Base-by-base conservation (phyloP, 1,284 basidiomycete genomes). In the Anthracocystis setariae region DNA sequence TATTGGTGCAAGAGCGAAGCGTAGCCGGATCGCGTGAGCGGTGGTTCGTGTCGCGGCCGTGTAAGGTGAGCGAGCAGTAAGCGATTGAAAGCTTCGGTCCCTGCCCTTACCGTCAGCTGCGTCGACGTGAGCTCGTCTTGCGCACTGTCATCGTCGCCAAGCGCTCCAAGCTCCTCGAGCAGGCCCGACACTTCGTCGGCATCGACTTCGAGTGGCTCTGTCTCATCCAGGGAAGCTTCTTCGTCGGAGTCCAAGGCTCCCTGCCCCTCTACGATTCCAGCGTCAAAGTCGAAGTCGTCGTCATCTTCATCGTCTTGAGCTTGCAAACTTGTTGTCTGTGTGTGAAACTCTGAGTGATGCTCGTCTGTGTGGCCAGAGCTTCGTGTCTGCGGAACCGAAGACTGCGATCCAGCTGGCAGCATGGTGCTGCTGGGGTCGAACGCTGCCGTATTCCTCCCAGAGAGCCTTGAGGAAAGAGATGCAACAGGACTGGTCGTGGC, bases 1-100 rank as follows among this genome's bases (percentile, higher is more conserved):
- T 44, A 37, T 21, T 38, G 46, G 24, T 46, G 53, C 8, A 67
- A 37, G 3, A 77, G 55, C 17, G 55, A 48, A 12, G 24, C 23
- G 60, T 74, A 76, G 4, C 45, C 61, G 23, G 62, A 52, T 8
- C 76, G 54, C 1, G 76, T 77, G 10, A 77, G 58, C 1, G 76
- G 76, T 20, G 73, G 50, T 24, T 61, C 50, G 12, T 50, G 27
- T 20, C 46, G 44, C 1, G 56, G 49, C 1, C 63, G 58, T 21
- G 69, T 49, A 10, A 76, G 45, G 39, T 77, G 73, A 9, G 72
- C 71, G 2, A 77, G 53, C 8, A 77, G 32, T 2, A 75, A 47
- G 21, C 56, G 73, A 20, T 75, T 66, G 49, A 75, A 71, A 8
- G 51, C 38, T 45, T 62, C 63, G 8, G 27, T 63, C n/a, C 58